These are phyloP conservation scores for Umbelopsis ramanniana DNA, from an alignment of 192 early-diverging fungal genomes.

Conservation along the genomic window DNA sequence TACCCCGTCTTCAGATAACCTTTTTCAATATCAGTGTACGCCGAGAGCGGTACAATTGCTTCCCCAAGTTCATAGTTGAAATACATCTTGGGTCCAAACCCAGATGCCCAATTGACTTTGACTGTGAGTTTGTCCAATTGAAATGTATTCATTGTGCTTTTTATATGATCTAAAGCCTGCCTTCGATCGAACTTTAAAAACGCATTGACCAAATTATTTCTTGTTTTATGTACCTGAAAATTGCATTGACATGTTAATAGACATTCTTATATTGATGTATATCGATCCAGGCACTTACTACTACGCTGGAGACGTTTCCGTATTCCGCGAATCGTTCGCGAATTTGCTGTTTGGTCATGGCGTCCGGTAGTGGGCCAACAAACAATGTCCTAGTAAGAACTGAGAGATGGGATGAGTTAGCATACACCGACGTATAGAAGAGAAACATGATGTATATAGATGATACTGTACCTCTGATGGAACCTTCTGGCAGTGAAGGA, in stretches of 20 bases:
- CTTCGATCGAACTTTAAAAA: constrained; percentile 28
- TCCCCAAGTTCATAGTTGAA: constrained; percentile 43
- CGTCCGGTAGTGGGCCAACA: constrained; percentile 37
- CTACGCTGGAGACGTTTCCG: constrained; percentile 37
- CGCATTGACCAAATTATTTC: constrained; percentile 22
- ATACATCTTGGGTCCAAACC: constrained; percentile 42
- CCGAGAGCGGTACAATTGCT: constrained; percentile 36
- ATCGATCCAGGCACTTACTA: constrained; percentile 28
- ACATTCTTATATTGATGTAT: not conserved
- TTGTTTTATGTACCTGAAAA: constrained; percentile 10
- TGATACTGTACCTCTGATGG: constrained; percentile 35
- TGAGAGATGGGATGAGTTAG: not conserved
- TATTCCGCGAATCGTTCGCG: constrained; percentile 28
- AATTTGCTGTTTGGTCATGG: constrained; percentile 34
- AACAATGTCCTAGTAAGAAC: constrained; percentile 44
- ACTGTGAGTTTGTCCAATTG: constrained; percentile 24
- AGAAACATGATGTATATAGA: not conserved
- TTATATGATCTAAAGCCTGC: constrained; percentile 20
- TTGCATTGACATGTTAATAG: not conserved
- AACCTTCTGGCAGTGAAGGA: constrained; percentile 26
- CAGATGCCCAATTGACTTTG: constrained; percentile 46
- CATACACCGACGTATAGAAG: not conserved
- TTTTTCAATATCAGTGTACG: constrained; percentile 34
- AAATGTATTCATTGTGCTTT: constrained; percentile 24
- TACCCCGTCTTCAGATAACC: constrained; percentile 27